Evolutionary conservation across 352 stramenopile species (phyloP), one percentile per base, ranked within the genome.

Genomic region (Thalassiosira hispida): DNA sequence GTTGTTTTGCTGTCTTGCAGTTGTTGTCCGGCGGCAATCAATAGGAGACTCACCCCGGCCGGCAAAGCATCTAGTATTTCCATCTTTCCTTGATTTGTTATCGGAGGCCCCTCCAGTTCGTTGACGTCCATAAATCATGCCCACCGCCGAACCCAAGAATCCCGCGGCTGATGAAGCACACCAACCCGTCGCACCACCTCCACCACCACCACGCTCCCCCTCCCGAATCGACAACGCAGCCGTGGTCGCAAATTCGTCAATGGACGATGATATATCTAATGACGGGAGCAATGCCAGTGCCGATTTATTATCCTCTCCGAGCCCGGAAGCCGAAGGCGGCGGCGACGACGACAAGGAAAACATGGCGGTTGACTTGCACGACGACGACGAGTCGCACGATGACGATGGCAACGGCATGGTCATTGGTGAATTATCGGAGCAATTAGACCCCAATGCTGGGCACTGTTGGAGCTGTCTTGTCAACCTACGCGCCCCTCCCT

Each of bases 391-490:
- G 7, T 31, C 6, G 31, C 7, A 40, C 6, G 60, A 25, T 12
- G 16, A 29, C 5, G 44, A 47, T 23, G 18, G 25, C 27, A 25
- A 31, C 18, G 22, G 7, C 2, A 42, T 59, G 27, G 40, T 16
- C 23, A 46, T 69, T 25, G 60, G 60, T 14, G 42, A 47, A 27
- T 29, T 69, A 0, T 11, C 25, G 23, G 60, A 69, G n/a, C 6
- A 22, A 9, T 38, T 81, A 14, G 57, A 77, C 20, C 42, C 73
- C 25, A 22, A 65, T n/a, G 51, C 46, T 27, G 59, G 38, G 42
- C 66, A 51, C n/a, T 85, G 78, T 35, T 85, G 78, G 78, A 65
- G 49, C 16, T 85, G 78, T 53, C 70, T 85, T n/a, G 53, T 78
- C 40, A 20, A 31, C 12, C 56, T 85, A 35, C 60, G 49, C 11